These are phyloP conservation scores for Sporothrix humicola DNA, from an alignment of 2,329 filamentous ascomycete species.

Conservation along the genomic window DNA sequence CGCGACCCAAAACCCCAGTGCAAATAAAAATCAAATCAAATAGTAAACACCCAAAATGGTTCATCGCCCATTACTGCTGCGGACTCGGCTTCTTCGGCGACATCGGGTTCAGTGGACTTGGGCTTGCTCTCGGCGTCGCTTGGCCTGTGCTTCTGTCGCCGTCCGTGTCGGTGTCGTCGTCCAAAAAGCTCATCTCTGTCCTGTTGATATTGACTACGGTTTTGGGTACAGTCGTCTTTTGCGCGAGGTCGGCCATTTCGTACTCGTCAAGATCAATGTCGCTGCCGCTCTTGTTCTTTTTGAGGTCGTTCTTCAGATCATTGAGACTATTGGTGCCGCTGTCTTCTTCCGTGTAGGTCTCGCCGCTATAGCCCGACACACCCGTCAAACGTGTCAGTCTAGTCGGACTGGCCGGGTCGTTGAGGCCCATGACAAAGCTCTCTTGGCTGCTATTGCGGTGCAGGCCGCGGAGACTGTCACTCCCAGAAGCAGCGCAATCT, in stretches of 20 bases:
- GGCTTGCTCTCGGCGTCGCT: background rate
- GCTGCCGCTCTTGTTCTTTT: background rate
- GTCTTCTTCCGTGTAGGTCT: slow-evolving; percentile 30
- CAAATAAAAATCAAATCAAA: background rate
- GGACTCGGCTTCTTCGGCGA: background rate
- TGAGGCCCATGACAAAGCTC: slow-evolving; percentile 44
- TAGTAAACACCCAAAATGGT: background rate
- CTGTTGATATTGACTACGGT: background rate
- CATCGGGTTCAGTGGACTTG: background rate
- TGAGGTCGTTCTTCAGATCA: background rate
- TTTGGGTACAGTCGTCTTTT: background rate
- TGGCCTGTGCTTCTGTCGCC: background rate
- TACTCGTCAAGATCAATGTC: slow-evolving; percentile 28
- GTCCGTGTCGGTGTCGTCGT: slow-evolving; percentile 27
- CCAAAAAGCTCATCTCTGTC: slow-evolving; percentile 20
- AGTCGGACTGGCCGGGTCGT: slow-evolving; percentile 43
- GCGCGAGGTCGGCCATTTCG: background rate
- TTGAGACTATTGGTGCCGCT: background rate
- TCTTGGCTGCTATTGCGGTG: slow-evolving; percentile 40
- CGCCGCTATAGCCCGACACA: slow-evolving; percentile 39
- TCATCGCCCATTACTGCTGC: background rate
- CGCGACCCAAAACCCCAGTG: background rate
- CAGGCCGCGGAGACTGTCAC: background rate
- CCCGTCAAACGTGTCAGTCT: slow-evolving; percentile 39
- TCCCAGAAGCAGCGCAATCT: background rate